Base-by-base conservation (phyloP, 768 basidiomycete genomes). In the Pholiota microspora region DNA sequence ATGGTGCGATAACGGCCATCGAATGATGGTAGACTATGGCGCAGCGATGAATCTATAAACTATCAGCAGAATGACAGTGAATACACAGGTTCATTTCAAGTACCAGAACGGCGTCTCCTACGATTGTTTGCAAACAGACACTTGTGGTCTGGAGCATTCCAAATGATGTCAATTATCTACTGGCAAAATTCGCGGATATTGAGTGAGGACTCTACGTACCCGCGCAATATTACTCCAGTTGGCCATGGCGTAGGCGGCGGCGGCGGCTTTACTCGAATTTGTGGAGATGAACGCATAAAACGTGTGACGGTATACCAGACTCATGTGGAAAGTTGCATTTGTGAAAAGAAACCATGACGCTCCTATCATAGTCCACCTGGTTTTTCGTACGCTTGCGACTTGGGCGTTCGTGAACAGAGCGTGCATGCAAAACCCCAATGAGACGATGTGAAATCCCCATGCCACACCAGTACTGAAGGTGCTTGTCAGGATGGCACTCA, bases 11-110 rank as follows among this genome's bases (percentile, higher is more conserved):
- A 28, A 62, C 53, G 16, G 27, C 18, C 60, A 60, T 64, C 8
- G 54, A 56, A 18, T 54, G 48, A 25, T 47, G 23, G 46, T 62
- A 67, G 5, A 67, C 50, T 10, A 67, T 55, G 54, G 52, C 67
- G 49, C 67, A 69, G 6, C 67, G 60, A 47, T 57, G 57, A 9
- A 60, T 60, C 59, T 60, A 29, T 23, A 32, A 2, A 31, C 25
- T 15, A 8, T 13, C 24, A 24, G 9, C 8, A 18, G 2, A 28
- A 7, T 35, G 7, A 10, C 7, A 42, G 35, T 7, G n/a, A 36
- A 15, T 4, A 15, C 16, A 45, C 6, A 18, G 7, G 47, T 13
- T 21, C 7, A 23, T 16, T 31, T 31, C 29, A 36, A 40, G 12
- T 42, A 60, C 59, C 27, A 60, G 27, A 28, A 60, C 53, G 2